A percentile compares a stretch with the other conserved stretches of the same genome.
phyloP scores from a whole-genome alignment of 2,329 filamentous ascomycete species.

The Alternaria brassicicola region DNA sequence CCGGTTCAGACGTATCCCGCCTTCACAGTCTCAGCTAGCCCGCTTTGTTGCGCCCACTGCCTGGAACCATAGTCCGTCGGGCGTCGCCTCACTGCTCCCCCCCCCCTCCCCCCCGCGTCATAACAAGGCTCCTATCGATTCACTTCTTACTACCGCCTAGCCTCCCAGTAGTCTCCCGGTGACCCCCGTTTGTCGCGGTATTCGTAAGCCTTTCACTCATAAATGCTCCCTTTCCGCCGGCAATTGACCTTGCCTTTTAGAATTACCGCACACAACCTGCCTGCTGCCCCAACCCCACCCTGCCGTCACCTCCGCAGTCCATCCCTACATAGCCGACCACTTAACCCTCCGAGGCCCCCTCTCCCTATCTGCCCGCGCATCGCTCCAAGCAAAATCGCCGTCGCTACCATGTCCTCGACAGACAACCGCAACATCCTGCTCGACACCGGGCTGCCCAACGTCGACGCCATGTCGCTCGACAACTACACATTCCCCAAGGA shows the following conservation, averaged over 20 bases:
- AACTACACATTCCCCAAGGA: slow-evolving; percentile 67
- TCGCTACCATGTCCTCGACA: slow-evolving; percentile 33
- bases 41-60: background rate
- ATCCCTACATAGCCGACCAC: slow-evolving; percentile 14
- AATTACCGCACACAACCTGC: slow-evolving; percentile 4
- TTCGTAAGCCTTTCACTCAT: slow-evolving; percentile 24
- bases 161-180: slow-evolving; percentile 16
- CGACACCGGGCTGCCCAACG: slow-evolving; percentile 33
- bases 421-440: slow-evolving; percentile 26
- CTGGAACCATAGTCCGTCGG: slow-evolving; percentile 7
- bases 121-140: slow-evolving; percentile 13
- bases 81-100: slow-evolving; percentile 21
- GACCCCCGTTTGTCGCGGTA: slow-evolving; percentile 13
- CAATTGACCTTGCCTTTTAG: slow-evolving; percentile 25
- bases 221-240: slow-evolving; percentile 19
- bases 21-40: background rate
- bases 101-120: slow-evolving; percentile 30
- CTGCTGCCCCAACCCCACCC: slow-evolving; percentile 6
- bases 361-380: slow-evolving; percentile 10
- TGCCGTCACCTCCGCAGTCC: slow-evolving; percentile 1
- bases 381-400: slow-evolving; percentile 2
- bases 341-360: slow-evolving; percentile 14
- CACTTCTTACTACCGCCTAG: slow-evolving; percentile 27
- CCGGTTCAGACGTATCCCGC: background rate
- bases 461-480: slow-evolving; percentile 46